Conservation (phyloP, 768 basidiomycete genomes). For the Hemileccinum impolitum region DNA sequence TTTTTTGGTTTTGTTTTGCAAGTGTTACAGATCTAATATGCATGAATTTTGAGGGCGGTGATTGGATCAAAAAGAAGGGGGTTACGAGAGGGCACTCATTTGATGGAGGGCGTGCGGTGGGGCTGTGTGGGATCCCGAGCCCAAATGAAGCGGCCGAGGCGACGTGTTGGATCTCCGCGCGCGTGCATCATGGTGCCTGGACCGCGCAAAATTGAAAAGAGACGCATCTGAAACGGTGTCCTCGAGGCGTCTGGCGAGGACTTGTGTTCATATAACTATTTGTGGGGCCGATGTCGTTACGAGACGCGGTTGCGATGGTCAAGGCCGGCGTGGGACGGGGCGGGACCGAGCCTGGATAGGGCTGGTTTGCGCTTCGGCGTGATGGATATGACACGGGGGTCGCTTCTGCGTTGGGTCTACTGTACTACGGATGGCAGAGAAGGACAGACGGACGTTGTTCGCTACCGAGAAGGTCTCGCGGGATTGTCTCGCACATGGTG, state of each 20-base stretch:
- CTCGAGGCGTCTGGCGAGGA: constrained; percentile 18
- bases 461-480: constrained; percentile 36
- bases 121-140: constrained; percentile 22
- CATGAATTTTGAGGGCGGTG: background rate
- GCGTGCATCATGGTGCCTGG: constrained; percentile 25
- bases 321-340: constrained; percentile 21
- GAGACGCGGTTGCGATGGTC: constrained; percentile 5
- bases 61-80: constrained; percentile 16
- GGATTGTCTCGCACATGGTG: constrained; percentile 27
- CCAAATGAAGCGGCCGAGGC: constrained; percentile 18
- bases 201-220: constrained; percentile 21
- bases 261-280: constrained; percentile 22
- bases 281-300: constrained; percentile 11
- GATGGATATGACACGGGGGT: constrained; percentile 8
- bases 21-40: too few relatives aligned
- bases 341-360: constrained; percentile 14
- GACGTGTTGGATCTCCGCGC: constrained; percentile 24
- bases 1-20: too few relatives aligned
- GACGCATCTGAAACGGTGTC: constrained; percentile 29
- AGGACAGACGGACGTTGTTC: constrained; percentile 28
- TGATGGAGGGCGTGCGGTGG: background rate
- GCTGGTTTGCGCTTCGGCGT: background rate
- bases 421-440: background rate
- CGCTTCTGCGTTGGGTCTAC: constrained; percentile 22
- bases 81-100: constrained; percentile 11